These are phyloP conservation scores for Pilaira anomala DNA, from an alignment of 192 early-diverging fungal species.

Conservation along the genomic window DNA sequence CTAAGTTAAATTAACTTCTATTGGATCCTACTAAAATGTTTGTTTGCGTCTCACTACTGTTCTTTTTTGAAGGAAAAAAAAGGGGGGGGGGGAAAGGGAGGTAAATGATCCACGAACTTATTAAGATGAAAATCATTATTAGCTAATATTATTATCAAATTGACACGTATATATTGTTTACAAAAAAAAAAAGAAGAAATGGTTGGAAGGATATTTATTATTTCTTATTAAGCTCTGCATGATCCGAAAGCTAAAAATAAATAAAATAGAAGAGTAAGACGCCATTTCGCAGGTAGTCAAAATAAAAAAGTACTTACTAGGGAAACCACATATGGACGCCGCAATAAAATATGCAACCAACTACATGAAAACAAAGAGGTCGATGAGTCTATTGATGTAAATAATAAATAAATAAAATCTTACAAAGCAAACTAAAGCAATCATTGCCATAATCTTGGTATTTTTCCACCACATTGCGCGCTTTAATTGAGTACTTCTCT, in stretches of 20 bases:
- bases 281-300: not conserved
- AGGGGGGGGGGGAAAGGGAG: too few species aligned
- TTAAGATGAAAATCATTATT: too few species aligned
- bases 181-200: too few species aligned
- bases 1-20: too few species aligned
- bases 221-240: slow-evolving; percentile 16
- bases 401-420: slow-evolving; percentile 22
- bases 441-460: slow-evolving; percentile 72
- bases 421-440: slow-evolving; percentile 56
- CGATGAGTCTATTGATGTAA: not conserved
- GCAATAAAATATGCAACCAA: slow-evolving; percentile 75
- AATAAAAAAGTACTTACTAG: slow-evolving; percentile 38
- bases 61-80: too few species aligned
- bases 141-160: too few species aligned
- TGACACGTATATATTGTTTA: too few species aligned
- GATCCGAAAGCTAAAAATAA: slow-evolving; percentile 19
- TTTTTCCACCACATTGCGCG: slow-evolving; percentile 96
- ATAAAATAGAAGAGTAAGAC: too few species aligned
- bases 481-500: slow-evolving; percentile 77
- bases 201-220: too few species aligned
- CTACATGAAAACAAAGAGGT: slow-evolving; percentile 28
- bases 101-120: too few species aligned
- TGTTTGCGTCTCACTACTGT: too few species aligned
- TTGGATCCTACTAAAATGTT: too few species aligned
- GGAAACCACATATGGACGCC: slow-evolving; percentile 79